Percentiles rank a stretch among this genome's conserved stretches.
phyloP scores from a whole-genome alignment of 805 yeast genomes.

The Priceomyces medius region DNA sequence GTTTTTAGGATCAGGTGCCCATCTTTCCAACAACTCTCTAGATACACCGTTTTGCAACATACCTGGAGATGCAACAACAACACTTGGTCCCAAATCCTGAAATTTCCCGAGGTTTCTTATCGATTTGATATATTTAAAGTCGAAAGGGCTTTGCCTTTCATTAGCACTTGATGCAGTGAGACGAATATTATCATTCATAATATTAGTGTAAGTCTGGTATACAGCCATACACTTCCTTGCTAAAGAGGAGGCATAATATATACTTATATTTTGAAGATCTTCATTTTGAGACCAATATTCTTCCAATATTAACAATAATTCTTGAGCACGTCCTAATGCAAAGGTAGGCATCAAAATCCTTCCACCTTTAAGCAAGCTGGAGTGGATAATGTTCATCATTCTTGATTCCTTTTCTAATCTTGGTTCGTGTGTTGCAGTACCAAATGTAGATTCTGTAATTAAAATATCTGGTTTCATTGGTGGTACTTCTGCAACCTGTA shows the following conservation, averaged over 20 bases:
- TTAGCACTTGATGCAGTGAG: slow-evolving; percentile 50
- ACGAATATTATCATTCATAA: slow-evolving; percentile 93
- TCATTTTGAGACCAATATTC: slow-evolving; percentile 90
- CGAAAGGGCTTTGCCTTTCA: slow-evolving; percentile 70
- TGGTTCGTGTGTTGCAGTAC: slow-evolving; percentile 96
- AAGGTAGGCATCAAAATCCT: slow-evolving; percentile 90
- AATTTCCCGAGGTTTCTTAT: slow-evolving; percentile 77
- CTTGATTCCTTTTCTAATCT: slow-evolving; percentile 80
- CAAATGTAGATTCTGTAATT: slow-evolving; percentile 94
- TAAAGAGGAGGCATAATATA: slow-evolving; percentile 87
- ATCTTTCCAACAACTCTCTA: slow-evolving; percentile 82
- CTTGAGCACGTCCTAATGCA: slow-evolving; percentile 97
- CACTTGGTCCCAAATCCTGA: slow-evolving; percentile 94
- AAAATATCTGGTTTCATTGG: slow-evolving; percentile 81
- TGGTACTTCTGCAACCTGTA: slow-evolving; percentile 94
- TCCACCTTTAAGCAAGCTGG: slow-evolving; percentile 85
- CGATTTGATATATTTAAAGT: slow-evolving; percentile 80
- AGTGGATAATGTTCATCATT: slow-evolving; percentile 77
- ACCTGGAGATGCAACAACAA: slow-evolving; percentile 96
- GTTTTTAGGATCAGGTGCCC: slow-evolving; percentile 97
- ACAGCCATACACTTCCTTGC: slow-evolving; percentile 98
- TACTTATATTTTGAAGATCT: slow-evolving; percentile 77
- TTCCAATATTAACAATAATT: slow-evolving; percentile 80
- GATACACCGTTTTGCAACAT: slow-evolving; percentile 97
- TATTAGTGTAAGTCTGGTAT: slow-evolving; percentile 91